These are phyloP conservation scores for Colletotrichum sidae DNA, from an alignment of 2,329 filamentous ascomycete genomes.

Conservation along the genomic window DNA sequence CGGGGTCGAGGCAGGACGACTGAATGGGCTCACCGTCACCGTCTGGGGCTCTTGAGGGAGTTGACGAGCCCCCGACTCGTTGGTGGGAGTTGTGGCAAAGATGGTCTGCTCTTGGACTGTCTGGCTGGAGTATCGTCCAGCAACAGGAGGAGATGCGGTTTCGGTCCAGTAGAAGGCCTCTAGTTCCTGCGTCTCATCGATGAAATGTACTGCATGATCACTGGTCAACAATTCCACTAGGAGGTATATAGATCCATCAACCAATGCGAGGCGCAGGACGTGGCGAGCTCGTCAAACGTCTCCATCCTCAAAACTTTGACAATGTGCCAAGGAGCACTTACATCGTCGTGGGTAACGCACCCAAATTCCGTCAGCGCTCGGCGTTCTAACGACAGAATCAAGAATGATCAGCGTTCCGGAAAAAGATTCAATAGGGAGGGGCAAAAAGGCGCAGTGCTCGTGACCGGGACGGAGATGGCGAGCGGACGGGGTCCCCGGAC, in stretches of 20 bases:
- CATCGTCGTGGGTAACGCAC: conserved; percentile 30
- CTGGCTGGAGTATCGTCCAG: not conserved
- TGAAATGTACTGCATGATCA: conserved; percentile 18
- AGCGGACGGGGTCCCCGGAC: conserved; percentile 5
- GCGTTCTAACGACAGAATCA: conserved; percentile 12
- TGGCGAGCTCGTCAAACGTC: not conserved
- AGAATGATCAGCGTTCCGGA: conserved; percentile 22
- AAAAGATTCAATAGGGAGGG: not conserved
- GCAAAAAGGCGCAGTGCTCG: not conserved
- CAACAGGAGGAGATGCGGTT: conserved; percentile 3
- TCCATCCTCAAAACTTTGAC: conserved; percentile 1
- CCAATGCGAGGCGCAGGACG: not conserved
- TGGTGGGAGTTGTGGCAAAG: not conserved
- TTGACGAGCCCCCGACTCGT: not conserved
- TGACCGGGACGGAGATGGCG: conserved; percentile 8
- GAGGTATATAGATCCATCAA: rapidly evolving
- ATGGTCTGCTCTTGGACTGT: not conserved
- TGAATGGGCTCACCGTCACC: conserved; percentile 4
- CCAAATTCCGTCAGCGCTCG: conserved; percentile 19
- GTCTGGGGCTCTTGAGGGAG: not conserved
- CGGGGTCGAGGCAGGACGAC: conserved; percentile 1
- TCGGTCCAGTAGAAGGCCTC: conserved; percentile 30
- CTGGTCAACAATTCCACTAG: conserved; percentile 1
- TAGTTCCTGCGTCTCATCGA: conserved; percentile 33
- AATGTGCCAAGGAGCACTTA: conserved; percentile 19